These are phyloP conservation scores for Spathaspora sp. DNA, from an alignment of 1,139 yeast genomes.

Conservation along the genomic window DNA sequence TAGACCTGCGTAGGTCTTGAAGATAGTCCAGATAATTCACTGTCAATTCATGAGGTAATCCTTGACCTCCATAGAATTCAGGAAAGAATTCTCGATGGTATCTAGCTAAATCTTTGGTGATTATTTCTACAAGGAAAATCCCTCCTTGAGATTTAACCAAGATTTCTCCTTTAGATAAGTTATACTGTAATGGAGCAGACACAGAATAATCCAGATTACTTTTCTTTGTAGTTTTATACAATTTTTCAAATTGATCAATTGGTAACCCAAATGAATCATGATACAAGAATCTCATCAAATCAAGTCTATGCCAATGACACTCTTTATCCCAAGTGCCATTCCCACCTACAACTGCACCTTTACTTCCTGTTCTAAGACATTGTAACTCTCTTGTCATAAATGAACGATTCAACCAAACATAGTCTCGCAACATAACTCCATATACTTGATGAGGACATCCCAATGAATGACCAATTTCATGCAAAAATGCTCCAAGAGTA, in stretches of 20 bases:
- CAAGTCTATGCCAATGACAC: constrained; percentile 87
- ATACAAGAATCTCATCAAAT: constrained; percentile 69
- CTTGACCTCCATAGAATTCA: constrained; percentile 51
- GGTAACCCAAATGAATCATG: constrained; percentile 82
- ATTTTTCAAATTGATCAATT: constrained; percentile 48
- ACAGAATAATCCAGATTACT: constrained; percentile 21
- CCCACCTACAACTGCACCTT: constrained; percentile 42
- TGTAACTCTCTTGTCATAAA: constrained; percentile 71
- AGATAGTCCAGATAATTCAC: constrained; percentile 39
- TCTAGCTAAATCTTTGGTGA: constrained; percentile 63
- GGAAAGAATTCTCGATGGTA: constrained; percentile 64
- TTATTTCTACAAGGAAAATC: constrained; percentile 68
- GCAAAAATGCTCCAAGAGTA: constrained; percentile 92
- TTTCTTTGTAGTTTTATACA: constrained; percentile 22
- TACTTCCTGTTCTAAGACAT: constrained; percentile 51
- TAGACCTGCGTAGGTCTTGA: constrained; percentile 34
- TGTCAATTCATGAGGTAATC: constrained; percentile 53
- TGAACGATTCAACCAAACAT: constrained; percentile 75
- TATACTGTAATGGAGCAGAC: constrained; percentile 27
- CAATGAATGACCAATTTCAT: constrained; percentile 86
- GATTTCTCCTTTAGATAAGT: constrained; percentile 36
- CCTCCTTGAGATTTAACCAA: constrained; percentile 61
- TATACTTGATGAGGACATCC: constrained; percentile 91
- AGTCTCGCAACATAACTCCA: constrained; percentile 91
- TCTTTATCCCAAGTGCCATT: constrained; percentile 53